Evolutionary conservation across 768 basidiomycete genomes (phyloP).

Genomic region (Boletus reticuloceps): DNA sequence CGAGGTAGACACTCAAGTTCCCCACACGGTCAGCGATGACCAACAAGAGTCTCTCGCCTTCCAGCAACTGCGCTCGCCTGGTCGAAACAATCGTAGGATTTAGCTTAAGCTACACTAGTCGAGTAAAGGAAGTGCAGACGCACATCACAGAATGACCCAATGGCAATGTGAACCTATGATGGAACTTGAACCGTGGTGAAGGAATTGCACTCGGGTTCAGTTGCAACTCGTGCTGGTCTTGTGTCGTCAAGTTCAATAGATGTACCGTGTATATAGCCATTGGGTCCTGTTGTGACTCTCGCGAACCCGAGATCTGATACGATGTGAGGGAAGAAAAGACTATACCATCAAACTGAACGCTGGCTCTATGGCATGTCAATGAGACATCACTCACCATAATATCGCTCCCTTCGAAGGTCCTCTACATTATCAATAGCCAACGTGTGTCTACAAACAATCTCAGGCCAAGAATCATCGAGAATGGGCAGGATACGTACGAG

Average conservation of each 20-base stretch:
- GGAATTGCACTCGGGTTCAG: slow-evolving; percentile 20
- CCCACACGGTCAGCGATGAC: slow-evolving; percentile 37
- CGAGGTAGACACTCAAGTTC: slow-evolving; percentile 40
- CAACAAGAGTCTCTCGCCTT: slow-evolving; percentile 40
- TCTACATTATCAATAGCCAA: too few species aligned
- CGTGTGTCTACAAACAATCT: too few species aligned
- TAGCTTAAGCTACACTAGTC: too few species aligned
- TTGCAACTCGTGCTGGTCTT: slow-evolving; percentile 29
- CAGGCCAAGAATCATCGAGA: too few species aligned
- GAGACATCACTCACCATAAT: too few species aligned
- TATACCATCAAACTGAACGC: too few species aligned
- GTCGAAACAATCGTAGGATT: not conserved
- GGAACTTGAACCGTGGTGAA: slow-evolving; percentile 19
- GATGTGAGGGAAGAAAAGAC: not conserved
- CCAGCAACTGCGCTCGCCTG: slow-evolving; percentile 42
- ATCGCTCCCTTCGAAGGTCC: too few species aligned
- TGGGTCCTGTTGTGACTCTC: slow-evolving; percentile 15
- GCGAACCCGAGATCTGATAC: not conserved
- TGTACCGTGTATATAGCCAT: slow-evolving; percentile 20
- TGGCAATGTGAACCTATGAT: slow-evolving; percentile 16
- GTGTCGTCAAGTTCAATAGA: slow-evolving; percentile 24
- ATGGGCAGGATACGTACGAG: too few species aligned
- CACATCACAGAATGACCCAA: slow-evolving; percentile 21
- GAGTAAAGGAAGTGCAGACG: not conserved
- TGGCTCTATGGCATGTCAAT: too few species aligned